A percentile compares a stretch with the other conserved stretches of the same genome.
Evolutionary conservation across 2,329 filamentous ascomycete species (phyloP).

Genomic region (Metarhizium robertsii): DNA sequence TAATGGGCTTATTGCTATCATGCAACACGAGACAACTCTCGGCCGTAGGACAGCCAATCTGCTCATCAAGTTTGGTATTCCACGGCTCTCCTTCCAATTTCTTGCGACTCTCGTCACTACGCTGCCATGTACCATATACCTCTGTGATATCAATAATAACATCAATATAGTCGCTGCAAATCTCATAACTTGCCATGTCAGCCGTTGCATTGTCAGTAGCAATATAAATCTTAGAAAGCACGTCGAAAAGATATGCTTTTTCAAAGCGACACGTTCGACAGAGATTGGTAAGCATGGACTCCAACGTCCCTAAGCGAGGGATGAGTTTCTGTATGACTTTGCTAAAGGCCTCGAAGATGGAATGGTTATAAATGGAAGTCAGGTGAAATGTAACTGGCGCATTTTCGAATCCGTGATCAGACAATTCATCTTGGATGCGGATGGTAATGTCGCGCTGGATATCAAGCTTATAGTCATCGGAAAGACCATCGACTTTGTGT

Average conservation of each 20-base stretch:
- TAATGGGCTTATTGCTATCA: slow-evolving; percentile 54
- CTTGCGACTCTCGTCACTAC: slow-evolving; percentile 44
- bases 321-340: slow-evolving; percentile 98
- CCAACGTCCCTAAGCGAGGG: slow-evolving; percentile 82
- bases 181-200: slow-evolving; percentile 94
- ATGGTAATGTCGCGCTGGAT: slow-evolving; percentile 96
- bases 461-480: slow-evolving; percentile 92
- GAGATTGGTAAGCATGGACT: slow-evolving; percentile 87
- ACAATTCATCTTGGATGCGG: slow-evolving; percentile 90
- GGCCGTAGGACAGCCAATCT: slow-evolving; percentile 55
- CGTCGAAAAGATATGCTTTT: slow-evolving; percentile 96
- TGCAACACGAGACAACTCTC: slow-evolving; percentile 61
- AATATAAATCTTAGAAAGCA: slow-evolving; percentile 97
- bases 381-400: slow-evolving; percentile 91
- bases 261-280: slow-evolving; percentile 92
- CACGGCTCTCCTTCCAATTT: slow-evolving; percentile 50
- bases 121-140: slow-evolving; percentile 73
- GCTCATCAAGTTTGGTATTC: slow-evolving; percentile 54
- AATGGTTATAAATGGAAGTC: slow-evolving; percentile 97
- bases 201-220: slow-evolving; percentile 89
- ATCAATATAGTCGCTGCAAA: slow-evolving; percentile 97
- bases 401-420: slow-evolving; percentile 86
- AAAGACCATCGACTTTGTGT: slow-evolving; percentile 96
- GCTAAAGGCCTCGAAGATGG: slow-evolving; percentile 95
- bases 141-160: slow-evolving; percentile 96